Percentiles rank a stretch among this genome's conserved stretches.
Conservation (phyloP, 2,329 filamentous ascomycete genomes). For the Nannizziopsis barbatae region DNA sequence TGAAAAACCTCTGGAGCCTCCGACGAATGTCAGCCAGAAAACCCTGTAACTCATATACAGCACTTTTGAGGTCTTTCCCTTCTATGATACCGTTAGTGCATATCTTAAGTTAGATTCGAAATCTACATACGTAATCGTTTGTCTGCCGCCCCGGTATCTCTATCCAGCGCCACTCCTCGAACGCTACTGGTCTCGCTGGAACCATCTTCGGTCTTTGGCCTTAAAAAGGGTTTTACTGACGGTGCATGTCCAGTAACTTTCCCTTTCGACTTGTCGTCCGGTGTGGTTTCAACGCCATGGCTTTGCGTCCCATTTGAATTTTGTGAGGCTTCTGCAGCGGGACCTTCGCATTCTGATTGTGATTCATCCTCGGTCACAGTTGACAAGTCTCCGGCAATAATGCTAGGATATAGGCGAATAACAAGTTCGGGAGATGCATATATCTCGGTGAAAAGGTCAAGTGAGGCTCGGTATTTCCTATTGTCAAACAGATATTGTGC, state of each 20-base stretch:
- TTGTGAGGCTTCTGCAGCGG: slow-evolving; percentile 16
- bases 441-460: slow-evolving; percentile 86
- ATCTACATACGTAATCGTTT: slow-evolving; percentile 23
- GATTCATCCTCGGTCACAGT: slow-evolving; percentile 42
- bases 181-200: slow-evolving; percentile 32
- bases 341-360: slow-evolving; percentile 15
- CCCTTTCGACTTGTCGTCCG: slow-evolving; percentile 20
- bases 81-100: slow-evolving; percentile 38
- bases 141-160: slow-evolving; percentile 15
- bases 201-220: slow-evolving; percentile 26
- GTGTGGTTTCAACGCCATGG: slow-evolving; percentile 19
- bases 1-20: slow-evolving; percentile 50
- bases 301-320: slow-evolving; percentile 23
- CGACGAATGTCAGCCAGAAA: slow-evolving; percentile 79
- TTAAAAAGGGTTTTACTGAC: slow-evolving; percentile 31
- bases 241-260: slow-evolving; percentile 26
- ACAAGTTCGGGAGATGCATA: slow-evolving; percentile 82
- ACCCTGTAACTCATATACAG: slow-evolving; percentile 70
- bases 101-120: background rate
- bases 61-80: slow-evolving; percentile 71
- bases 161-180: slow-evolving; percentile 26
- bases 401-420: slow-evolving; percentile 67
- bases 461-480: slow-evolving; percentile 69
- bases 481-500: slow-evolving; percentile 73
- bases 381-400: slow-evolving; percentile 73